Conservation (phyloP, 2,329 filamentous ascomycete genomes). For the Aspergillus versicolor region DNA sequence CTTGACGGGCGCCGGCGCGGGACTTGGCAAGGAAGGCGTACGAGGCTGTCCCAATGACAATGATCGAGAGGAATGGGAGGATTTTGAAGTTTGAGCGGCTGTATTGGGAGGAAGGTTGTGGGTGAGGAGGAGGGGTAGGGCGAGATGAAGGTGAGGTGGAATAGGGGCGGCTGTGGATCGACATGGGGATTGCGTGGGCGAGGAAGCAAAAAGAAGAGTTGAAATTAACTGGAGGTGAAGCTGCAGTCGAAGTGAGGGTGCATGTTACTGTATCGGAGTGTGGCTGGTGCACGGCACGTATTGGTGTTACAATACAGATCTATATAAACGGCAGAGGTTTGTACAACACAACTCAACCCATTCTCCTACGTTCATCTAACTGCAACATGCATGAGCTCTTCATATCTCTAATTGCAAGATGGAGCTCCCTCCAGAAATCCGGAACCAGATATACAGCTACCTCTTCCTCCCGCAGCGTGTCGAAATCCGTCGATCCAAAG, state of each 20-base stretch:
- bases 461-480: conserved; percentile 50
- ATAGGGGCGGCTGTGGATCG: conserved; percentile 8
- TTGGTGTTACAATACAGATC: conserved; percentile 5
- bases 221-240: background rate
- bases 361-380: background rate
- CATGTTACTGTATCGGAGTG: background rate
- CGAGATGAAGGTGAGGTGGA: background rate
- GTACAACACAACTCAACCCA: background rate
- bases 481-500: conserved; percentile 30
- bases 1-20: conserved; percentile 36
- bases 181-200: conserved; percentile 1
- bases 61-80: conserved; percentile 45
- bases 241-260: background rate
- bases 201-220: background rate
- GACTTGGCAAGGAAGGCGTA: conserved; percentile 54
- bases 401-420: conserved; percentile 25
- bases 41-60: conserved; percentile 48
- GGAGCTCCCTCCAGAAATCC: conserved; percentile 65
- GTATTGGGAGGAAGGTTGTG: conserved; percentile 23
- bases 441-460: conserved; percentile 66
- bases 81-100: conserved; percentile 41
- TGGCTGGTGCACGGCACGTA: background rate
- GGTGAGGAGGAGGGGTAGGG: conserved; percentile 13
- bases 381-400: background rate
- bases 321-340: background rate